Evolutionary conservation across 1,284 basidiomycete species (phyloP), one percentile per base, ranked within the genome.

Genomic region (Anthracocystis setariae): DNA sequence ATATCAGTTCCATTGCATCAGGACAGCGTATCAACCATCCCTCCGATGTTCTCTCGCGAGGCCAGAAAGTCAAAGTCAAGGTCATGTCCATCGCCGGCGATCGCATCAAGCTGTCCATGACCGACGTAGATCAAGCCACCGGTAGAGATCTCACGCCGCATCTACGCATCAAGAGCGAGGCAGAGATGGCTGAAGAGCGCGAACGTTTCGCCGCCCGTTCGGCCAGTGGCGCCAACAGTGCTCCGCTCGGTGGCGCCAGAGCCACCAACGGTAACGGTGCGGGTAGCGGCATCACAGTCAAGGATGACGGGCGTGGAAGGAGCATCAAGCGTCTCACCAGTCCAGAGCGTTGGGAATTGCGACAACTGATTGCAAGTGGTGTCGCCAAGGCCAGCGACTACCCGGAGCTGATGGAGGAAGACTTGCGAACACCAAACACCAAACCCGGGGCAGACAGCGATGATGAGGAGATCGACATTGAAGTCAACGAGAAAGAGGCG

Each of bases 271-370:
- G 57, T 8, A 50, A 56, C 1, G 51, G 55, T n/a, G 62, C 63
- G 1, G 69, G 64, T 8, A 65, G 69, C 32, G 63, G 63, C 18
- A 49, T 72, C 38, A 58, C 77, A 15, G 73, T 76, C 54, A 70
- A 72, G 37, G 61, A 74, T 17, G 68, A 71, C 13, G 68, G 68
- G 13, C 68, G 73, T 5, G 74, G 77, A 12, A 64, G 66, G 44
- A 72, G 74, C 17, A 92, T 93, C 1, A 95, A 95, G 82, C 89
- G 96, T 17, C 85, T 98, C 56, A 95, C 95, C 1, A 94, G 92
- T 24, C 96, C 96, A 0, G 96, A 99, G 84, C 89, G 96, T 21
- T 99, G 95, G 93, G 96, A 99, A 85, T 92, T 98, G 84, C 97
- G 98, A 83, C 96, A 98, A 83, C 88, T 98, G 61, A 97, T 98